Conservation (phyloP, 805 yeast species). For the Saccharomycopsis sp. region DNA sequence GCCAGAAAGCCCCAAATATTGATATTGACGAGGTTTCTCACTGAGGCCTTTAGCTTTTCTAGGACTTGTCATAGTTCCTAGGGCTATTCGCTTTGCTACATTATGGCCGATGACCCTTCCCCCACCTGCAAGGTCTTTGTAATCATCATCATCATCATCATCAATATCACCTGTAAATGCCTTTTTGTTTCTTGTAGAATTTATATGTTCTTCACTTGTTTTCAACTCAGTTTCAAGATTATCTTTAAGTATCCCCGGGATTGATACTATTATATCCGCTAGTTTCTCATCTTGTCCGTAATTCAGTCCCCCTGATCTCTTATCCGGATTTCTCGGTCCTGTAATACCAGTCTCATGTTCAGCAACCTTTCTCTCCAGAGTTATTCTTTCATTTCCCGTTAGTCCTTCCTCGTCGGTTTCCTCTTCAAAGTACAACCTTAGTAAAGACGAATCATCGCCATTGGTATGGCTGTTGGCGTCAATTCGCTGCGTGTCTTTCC, state of each 20-base stretch:
- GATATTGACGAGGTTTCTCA: neutral
- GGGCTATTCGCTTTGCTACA: neutral
- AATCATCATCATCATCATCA: neutral
- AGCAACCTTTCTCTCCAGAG: neutral
- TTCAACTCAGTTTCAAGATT: neutral
- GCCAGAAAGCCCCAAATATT: neutral
- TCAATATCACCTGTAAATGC: neutral
- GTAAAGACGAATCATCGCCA: neutral
- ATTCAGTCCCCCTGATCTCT: neutral
- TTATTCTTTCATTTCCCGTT: neutral
- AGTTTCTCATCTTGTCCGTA: neutral
- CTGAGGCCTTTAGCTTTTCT: neutral
- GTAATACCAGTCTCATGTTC: neutral
- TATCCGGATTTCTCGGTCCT: neutral
- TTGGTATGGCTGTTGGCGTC: neutral
- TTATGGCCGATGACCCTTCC: neutral
- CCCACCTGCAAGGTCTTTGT: neutral
- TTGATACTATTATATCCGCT: slow-evolving; percentile 11
- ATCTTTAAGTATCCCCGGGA: slow-evolving; percentile 12
- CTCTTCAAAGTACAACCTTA: neutral
- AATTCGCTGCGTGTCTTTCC: neutral
- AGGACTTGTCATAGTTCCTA: neutral
- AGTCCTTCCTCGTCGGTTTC: neutral
- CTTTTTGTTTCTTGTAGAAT: neutral
- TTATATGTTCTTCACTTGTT: neutral